Conservation (phyloP, 2,329 filamentous ascomycete genomes). For the Diplodia scrobiculata region DNA sequence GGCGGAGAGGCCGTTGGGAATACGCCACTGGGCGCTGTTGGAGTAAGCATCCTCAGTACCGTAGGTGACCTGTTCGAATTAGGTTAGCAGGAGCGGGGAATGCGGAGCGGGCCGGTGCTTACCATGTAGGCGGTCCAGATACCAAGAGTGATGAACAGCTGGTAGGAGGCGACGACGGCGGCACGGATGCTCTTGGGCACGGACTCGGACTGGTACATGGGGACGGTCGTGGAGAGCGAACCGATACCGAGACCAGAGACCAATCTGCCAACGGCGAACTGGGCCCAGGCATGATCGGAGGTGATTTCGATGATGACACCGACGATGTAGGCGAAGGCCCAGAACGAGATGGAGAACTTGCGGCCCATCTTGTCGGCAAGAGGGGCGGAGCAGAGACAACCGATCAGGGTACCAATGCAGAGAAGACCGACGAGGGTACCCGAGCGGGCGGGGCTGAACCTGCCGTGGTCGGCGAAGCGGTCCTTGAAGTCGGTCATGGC, state of each 20-base stretch:
- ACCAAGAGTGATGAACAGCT: conserved; percentile 51
- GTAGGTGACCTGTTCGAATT: conserved; percentile 53
- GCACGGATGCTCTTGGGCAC: conserved; percentile 65
- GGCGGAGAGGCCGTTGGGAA: conserved; percentile 57
- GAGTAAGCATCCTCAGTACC: conserved; percentile 56
- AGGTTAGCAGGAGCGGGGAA: conserved; percentile 13
- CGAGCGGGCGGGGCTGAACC: conserved; percentile 40
- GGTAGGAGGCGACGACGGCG: conserved; percentile 58
- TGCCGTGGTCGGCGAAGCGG: conserved; percentile 53
- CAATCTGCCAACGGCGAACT: conserved; percentile 53
- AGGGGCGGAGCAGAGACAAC: conserved; percentile 47
- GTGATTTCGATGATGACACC: conserved; percentile 51
- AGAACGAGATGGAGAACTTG: conserved; percentile 52
- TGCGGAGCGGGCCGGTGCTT: conserved; percentile 8
- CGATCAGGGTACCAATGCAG: conserved; percentile 48
- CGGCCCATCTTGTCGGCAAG: conserved; percentile 59
- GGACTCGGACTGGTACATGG: conserved; percentile 68
- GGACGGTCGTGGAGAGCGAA: conserved; percentile 59
- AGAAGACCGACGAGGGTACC: conserved; percentile 51
- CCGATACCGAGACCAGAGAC: conserved; percentile 50
- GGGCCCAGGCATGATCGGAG: conserved; percentile 46
- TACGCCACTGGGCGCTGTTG: conserved; percentile 61
- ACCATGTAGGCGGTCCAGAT: conserved; percentile 37
- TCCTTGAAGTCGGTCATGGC: conserved; percentile 55
- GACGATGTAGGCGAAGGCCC: conserved; percentile 49